These are phyloP conservation scores for Phialophora tarda DNA, from an alignment of 2,329 filamentous ascomycete species.

Conservation along the genomic window DNA sequence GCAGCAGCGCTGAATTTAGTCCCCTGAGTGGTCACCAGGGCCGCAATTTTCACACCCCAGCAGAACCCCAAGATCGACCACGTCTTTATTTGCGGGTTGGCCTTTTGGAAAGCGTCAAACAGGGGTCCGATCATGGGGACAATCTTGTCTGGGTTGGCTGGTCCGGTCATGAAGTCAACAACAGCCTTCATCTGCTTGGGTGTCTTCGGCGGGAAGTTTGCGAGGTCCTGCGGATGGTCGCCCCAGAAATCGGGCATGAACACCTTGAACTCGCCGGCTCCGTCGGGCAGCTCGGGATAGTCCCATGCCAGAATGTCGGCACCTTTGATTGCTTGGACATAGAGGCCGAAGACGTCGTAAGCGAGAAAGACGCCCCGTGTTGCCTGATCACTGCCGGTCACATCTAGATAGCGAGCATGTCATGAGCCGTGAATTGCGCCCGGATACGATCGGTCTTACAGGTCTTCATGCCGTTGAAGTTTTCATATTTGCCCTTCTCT, in stretches of 20 bases:
- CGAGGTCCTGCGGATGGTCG: slow-evolving; percentile 22
- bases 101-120: slow-evolving; percentile 16
- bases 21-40: slow-evolving; percentile 54
- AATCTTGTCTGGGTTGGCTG: slow-evolving; percentile 8
- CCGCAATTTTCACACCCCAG: slow-evolving; percentile 44
- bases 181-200: slow-evolving; percentile 16
- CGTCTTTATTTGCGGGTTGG: slow-evolving; percentile 15
- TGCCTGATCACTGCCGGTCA: slow-evolving; percentile 11
- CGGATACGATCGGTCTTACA: neutral
- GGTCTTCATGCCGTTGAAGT: slow-evolving; percentile 23
- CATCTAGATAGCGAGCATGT: slow-evolving; percentile 2
- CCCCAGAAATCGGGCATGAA: slow-evolving; percentile 26
- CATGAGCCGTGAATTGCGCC: neutral
- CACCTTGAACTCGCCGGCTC: slow-evolving; percentile 23
- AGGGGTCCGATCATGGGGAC: slow-evolving; percentile 14
- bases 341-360: slow-evolving; percentile 22
- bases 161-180: slow-evolving; percentile 16
- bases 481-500: slow-evolving; percentile 18
- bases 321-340: slow-evolving; percentile 21
- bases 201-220: slow-evolving; percentile 19
- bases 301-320: slow-evolving; percentile 18
- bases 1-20: slow-evolving; percentile 57
- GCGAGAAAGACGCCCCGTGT: slow-evolving; percentile 20
- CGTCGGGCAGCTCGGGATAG: slow-evolving; percentile 12
- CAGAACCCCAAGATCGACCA: slow-evolving; percentile 20